These are phyloP conservation scores for Lentinula lateritia DNA, from an alignment of 768 basidiomycete species.

Conservation along the genomic window DNA sequence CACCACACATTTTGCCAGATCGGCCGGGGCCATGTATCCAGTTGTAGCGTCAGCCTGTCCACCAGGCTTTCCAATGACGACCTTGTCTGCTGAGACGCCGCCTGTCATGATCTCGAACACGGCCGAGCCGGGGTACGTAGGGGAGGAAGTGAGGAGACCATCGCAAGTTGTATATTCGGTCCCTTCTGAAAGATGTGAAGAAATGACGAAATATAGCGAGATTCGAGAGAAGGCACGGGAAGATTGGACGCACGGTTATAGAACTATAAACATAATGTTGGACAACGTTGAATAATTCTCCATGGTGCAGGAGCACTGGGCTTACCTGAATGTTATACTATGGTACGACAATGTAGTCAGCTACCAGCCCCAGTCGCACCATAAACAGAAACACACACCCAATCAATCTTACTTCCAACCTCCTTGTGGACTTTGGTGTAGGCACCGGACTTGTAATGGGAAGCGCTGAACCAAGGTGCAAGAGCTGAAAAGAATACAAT, in stretches of 20 bases:
- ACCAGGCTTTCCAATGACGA: conserved; percentile 53
- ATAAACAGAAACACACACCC: conserved; percentile 17
- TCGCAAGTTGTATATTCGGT: conserved; percentile 39
- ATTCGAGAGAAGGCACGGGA: neutral
- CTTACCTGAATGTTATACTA: conserved; percentile 2
- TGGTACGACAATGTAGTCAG: neutral
- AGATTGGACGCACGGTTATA: conserved; percentile 6
- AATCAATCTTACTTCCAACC: conserved; percentile 37
- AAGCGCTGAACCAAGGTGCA: conserved; percentile 1
- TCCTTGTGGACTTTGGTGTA: conserved; percentile 32
- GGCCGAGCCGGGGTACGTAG: conserved; percentile 36
- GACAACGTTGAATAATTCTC: neutral
- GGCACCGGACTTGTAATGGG: neutral
- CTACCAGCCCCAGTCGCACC: conserved; percentile 15
- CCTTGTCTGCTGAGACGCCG: conserved; percentile 38
- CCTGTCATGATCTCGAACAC: conserved; percentile 31
- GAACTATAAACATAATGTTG: neutral
- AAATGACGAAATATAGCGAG: neutral
- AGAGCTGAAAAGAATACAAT: neutral
- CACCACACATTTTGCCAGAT: conserved; percentile 38
- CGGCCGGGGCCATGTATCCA: conserved; percentile 37
- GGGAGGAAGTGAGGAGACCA: conserved; percentile 30
- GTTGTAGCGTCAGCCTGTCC: conserved; percentile 28
- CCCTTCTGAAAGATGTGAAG: conserved; percentile 25
- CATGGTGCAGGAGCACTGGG: no score